Evolutionary conservation across 169 alveolate genomes (phyloP), one percentile per base, ranked within the genome.

Genomic region (Plasmodium gallinaceum): DNA sequence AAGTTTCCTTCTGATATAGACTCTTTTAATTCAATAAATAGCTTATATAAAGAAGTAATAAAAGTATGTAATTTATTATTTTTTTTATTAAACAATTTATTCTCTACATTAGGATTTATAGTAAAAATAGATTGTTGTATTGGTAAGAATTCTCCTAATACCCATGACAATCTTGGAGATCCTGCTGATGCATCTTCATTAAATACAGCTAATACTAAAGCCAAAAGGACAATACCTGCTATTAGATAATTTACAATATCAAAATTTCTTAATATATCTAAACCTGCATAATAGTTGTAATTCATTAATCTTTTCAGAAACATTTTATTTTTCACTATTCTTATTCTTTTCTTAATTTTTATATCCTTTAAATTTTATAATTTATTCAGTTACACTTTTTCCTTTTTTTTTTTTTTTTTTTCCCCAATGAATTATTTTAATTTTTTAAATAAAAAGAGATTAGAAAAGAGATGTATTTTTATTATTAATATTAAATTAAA

Each of bases 181-280:
- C 92, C 92, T 26, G 92, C 16, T 16, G 92, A 57, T 24, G 92
- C 85, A 54, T 86, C 92, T 86, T 86, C 92, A 43, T 58, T 86
- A 60, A 86, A 86, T 26, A 86, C 71, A 9, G 92, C 86, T 48
- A 86, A 32, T 24, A 86, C 58, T 46, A 86, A 22, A 61, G 92
- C 92, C 6, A 86, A 65, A 10, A 86, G 48, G 0, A 86, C 87
- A 45, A 86, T 71, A 7, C 57, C 87, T 51, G 86, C 92, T 64
- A 86, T 86, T 24, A 71, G 57, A 26, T 86, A 86, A 51, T 86
- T 86, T 22, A 61, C 86, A 12, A 86, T 39, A 42, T 86, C 75
- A 42, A 66, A 66, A 80, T 12, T 68, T 46, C 66, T 66, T 43
- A 80, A 57, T 8, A 46, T 71, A 10, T 86, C 88, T 24, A 86